Base-by-base conservation (phyloP, 345 rosid genomes). In the Brassica incana region DNA sequence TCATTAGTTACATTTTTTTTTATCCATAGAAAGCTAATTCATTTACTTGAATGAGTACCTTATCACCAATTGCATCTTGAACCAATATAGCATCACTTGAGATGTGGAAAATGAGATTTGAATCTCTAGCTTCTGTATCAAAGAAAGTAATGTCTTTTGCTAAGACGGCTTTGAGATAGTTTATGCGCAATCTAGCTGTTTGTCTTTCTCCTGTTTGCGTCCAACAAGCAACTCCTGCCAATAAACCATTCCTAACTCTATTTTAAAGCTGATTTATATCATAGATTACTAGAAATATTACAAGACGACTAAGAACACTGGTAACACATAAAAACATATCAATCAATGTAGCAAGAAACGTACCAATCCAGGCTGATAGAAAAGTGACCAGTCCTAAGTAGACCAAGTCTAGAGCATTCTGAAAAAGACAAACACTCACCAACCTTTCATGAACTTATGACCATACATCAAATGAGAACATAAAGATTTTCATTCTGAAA, bases 151-250 rank as follows among this genome's bases (percentile, higher is more conserved):
- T 90, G 11, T 92, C 92, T 79, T 71, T 87, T 11, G 66, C 85
- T 65, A 94, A 71, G 64, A 92, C 81, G 4, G 92, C 84, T 33
- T 94, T 86, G 33, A 94, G 91, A 81, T 94, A 89, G 79, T 86
- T 80, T 32, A 87, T 77, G 36, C 94, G 89, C 84, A 92, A 73
- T 65, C 94, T 74, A 11, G 92, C 85, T 5, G 97, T 85, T 82
- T 94, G 98, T 83, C 98, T 88, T 79, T 94, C 94, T 62, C 93
- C 94, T 23, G 96, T 92, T 85, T 90, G 96, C 88, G 84, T 90
- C 98, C 97, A 93, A 48, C 83, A 80, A 20, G 83, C 45, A 65
- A 80, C 83, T 76, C 83, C 83, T 80, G 77, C 65, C 32, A 75
- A 23, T 11, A 65, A 35, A 43, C 12, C 40, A 36, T 61, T 67